Conservation (phyloP, 2,329 filamentous ascomycete genomes). For the Fusarium goolgardi region DNA sequence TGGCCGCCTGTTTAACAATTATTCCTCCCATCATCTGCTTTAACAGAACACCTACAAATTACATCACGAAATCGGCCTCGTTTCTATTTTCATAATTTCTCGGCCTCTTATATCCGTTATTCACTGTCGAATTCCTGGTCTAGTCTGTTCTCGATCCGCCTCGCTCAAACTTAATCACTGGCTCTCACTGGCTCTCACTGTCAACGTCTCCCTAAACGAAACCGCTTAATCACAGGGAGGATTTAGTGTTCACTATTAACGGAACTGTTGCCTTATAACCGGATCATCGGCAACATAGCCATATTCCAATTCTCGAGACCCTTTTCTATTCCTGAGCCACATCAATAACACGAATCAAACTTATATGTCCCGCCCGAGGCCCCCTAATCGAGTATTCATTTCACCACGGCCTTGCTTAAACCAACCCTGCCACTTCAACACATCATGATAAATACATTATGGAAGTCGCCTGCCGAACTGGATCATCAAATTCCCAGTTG, state of each 20-base stretch:
- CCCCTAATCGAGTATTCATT: constrained; percentile 1
- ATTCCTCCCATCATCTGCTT: background rate
- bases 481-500: constrained; percentile 37
- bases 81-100: background rate
- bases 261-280: constrained; percentile 2
- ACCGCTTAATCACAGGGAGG: constrained; percentile 7
- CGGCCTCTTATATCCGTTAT: background rate
- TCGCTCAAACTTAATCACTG: constrained; percentile 32
- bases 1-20: background rate
- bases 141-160: constrained; percentile 24
- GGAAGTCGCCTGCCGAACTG: constrained; percentile 41
- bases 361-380: constrained; percentile 13
- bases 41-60: background rate
- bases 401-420: background rate
- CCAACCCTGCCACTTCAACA: background rate
- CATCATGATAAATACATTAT: constrained; percentile 43
- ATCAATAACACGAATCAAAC: constrained; percentile 4
- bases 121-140: background rate
- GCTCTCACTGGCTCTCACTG: constrained; percentile 24
- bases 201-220: constrained; percentile 14
- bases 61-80: background rate
- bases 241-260: background rate
- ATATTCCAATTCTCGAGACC: background rate
- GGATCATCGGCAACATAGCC: constrained; percentile 16
- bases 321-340: constrained; percentile 3